Conservation (phyloP, 805 yeast species). For the Huiozyma naganishii region DNA sequence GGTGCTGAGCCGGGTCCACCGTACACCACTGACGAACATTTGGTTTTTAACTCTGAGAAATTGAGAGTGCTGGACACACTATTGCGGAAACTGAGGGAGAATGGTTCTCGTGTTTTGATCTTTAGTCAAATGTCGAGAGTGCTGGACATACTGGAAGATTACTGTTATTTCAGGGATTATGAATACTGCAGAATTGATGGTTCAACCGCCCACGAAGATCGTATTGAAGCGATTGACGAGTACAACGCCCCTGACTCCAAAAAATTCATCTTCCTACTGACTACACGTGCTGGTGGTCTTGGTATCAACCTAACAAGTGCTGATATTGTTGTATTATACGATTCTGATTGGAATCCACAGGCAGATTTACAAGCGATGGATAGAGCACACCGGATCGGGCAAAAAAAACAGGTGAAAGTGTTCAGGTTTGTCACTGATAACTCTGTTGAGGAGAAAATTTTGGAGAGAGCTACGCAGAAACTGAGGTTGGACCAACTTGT, state of each 20-base stretch:
- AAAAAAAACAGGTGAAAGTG: constrained; percentile 72
- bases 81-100: constrained; percentile 47
- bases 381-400: constrained; percentile 83
- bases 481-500: constrained; percentile 71
- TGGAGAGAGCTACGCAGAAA: constrained; percentile 75
- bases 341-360: constrained; percentile 85
- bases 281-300: constrained; percentile 86
- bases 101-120: constrained; percentile 69
- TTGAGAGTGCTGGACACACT: constrained; percentile 61
- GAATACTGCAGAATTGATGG: constrained; percentile 77
- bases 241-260: constrained; percentile 65
- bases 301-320: constrained; percentile 80
- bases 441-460: constrained; percentile 73
- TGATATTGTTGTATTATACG: constrained; percentile 63
- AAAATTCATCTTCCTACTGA: constrained; percentile 63
- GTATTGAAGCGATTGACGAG: constrained; percentile 68
- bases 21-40: constrained; percentile 73
- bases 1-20: constrained; percentile 92
- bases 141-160: constrained; percentile 72
- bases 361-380: constrained; percentile 88
- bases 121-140: constrained; percentile 80
- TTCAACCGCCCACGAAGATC: constrained; percentile 67
- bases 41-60: constrained; percentile 62
- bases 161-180: constrained; percentile 57
- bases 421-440: constrained; percentile 70